Evolutionary conservation across 495 filamentous ascomycete species (phyloP).

Genomic region (Tuber calosporum): DNA sequence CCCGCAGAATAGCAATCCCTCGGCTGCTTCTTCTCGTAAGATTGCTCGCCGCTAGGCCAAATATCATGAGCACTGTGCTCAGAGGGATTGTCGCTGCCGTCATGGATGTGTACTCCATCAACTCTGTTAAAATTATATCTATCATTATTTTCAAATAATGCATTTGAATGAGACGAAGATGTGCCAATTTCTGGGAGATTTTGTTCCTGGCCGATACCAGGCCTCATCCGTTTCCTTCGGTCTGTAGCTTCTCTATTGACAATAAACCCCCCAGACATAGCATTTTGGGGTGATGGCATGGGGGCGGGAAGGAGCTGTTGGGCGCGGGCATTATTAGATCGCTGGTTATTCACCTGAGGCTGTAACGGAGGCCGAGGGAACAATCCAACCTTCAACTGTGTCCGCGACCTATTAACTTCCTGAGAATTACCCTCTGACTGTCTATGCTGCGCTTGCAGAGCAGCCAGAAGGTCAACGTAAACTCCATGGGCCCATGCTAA

Average conservation of each 20-base stretch:
- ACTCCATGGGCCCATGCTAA: slow-evolving; percentile 78
- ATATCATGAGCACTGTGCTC: slow-evolving; percentile 12
- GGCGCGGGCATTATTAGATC: slow-evolving; percentile 16
- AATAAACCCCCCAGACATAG: slow-evolving; percentile 2
- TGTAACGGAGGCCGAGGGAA: slow-evolving; percentile 49
- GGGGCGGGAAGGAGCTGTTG: slow-evolving; percentile 8
- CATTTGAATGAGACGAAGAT: slow-evolving; percentile 34
- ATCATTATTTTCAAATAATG: slow-evolving; percentile 23
- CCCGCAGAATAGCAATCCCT: slow-evolving; percentile 27
- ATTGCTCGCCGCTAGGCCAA: slow-evolving; percentile 17
- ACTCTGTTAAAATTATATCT: slow-evolving; percentile 15
- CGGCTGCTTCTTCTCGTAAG: slow-evolving; percentile 28
- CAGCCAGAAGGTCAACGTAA: slow-evolving; percentile 77
- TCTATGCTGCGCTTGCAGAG: slow-evolving; percentile 59
- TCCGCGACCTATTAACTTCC: slow-evolving; percentile 42
- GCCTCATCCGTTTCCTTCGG: slow-evolving; percentile 22
- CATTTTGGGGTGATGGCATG: slow-evolving; percentile 7
- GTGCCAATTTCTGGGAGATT: slow-evolving; percentile 30
- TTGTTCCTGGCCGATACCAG: slow-evolving; percentile 16
- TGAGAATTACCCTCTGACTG: slow-evolving; percentile 45
- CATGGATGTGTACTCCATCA: slow-evolving; percentile 23
- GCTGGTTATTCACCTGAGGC: slow-evolving; percentile 25
- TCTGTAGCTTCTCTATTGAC: slow-evolving; percentile 12
- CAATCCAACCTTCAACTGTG: slow-evolving; percentile 52
- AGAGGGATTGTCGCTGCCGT: slow-evolving; percentile 15